Evolutionary conservation across 345 rosid genomes (phyloP), one percentile per base, ranked within the genome.

Genomic region (Gossypium mustelinum): DNA sequence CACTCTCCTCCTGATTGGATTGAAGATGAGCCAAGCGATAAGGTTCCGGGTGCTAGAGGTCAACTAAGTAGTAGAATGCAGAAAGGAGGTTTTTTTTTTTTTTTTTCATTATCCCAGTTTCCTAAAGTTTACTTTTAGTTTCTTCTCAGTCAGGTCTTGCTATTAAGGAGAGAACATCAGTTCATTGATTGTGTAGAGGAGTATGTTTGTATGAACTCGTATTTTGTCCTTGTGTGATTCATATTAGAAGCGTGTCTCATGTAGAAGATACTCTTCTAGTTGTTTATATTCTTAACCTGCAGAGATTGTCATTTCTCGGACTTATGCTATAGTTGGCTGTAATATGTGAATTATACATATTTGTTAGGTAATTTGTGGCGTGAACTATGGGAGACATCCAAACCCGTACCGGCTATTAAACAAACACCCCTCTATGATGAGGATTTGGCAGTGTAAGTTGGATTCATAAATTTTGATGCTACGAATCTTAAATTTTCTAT

Each of bases 1-100:
- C 94, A 93, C 78, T 95, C 98, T 75, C 99, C 99, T 52, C 99
- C 99, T 55, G 99, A 95, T 86, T 95, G 99, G 99, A 85, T 89
- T 55, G 94, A 88, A 77, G 73, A 70, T 81, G 95, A 84, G 75
- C 79, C 77, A 68, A 69, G 69, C 48, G 78, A 79, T 73, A 89
- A 87, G 77, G 83, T 74, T 63, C 84, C 84, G 50, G 79, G 77
- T 18, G 43, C 55, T 73, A 88, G 81, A 84, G 99, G 99, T 84
- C 94, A 89, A 79, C 85, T 95, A 77, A 95, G 99, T 76, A 84
- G 84, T 73, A 85, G 99, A 75, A 95, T 95, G 99, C 98, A 91
- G 77, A 95, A 93, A 84, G 94, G 89, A 95, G 99, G 99, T 94
- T 41, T 68, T 11, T 13, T 3, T 11, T 11, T 13, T 3, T 11